These are phyloP conservation scores for Acanthamoeba lenticulata DNA, from an alignment of 208 protist genomes.

Conservation along the genomic window DNA sequence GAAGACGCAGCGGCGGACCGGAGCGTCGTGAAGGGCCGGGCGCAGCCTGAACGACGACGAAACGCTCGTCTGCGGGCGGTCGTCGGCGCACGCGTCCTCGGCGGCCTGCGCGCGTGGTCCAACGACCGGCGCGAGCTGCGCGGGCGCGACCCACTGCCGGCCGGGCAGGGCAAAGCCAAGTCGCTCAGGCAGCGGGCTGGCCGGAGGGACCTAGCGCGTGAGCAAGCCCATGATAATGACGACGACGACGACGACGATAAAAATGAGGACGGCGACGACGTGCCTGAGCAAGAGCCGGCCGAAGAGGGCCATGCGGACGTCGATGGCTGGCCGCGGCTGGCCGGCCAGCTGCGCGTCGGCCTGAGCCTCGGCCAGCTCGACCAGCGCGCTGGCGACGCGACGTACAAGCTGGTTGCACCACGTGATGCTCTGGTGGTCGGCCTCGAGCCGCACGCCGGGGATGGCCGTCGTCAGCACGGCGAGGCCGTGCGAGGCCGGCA, in stretches of 20 bases:
- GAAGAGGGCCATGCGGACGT: conserved; percentile 15
- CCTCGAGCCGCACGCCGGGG: conserved; percentile 42
- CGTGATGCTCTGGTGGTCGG: conserved; percentile 54
- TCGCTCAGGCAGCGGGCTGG: not conserved
- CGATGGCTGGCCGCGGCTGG: not conserved
- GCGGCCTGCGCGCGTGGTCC: too few species aligned
- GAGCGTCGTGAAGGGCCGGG: not conserved
- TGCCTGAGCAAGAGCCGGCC: conserved; percentile 8
- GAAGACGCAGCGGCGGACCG: not conserved
- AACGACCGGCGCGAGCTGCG: not conserved
- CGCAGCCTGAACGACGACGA: too few species aligned
- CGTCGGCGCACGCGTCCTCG: too few species aligned
- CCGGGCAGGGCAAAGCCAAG: not conserved
- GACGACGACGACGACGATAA: not conserved
- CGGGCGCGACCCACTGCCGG: not conserved
- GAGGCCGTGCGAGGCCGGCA: conserved; percentile 25
- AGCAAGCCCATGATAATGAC: too few species aligned
- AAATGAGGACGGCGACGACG: not conserved
- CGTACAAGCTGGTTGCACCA: conserved; percentile 55
- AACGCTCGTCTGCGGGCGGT: not conserved
- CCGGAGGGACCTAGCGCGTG: not conserved
- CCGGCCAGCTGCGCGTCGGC: not conserved
- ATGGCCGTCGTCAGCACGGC: conserved; percentile 51
- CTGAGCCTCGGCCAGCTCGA: not conserved
- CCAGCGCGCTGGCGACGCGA: not conserved